Evolutionary conservation across 371 early-diverging fungal genomes (phyloP), one percentile per base, ranked within the genome.

Genomic region (Massospora cicadina): DNA sequence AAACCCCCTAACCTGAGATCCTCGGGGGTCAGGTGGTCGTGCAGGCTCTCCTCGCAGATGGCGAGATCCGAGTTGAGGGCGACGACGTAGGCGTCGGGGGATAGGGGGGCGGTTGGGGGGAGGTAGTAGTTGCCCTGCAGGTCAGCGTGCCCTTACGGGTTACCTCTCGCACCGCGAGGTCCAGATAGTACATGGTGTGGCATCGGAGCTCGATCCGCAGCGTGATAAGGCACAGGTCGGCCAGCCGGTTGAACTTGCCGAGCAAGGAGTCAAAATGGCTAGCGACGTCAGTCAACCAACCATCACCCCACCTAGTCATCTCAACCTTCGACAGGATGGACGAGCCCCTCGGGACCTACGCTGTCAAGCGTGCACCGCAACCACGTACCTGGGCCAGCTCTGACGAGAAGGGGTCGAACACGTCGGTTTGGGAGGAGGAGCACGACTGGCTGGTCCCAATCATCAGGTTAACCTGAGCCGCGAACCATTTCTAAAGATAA

Each of bases 121-220:
- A 90, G 70, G 58, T 74, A 73, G 67, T 89, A 90, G 55, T 82
- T 82, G 7, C 88, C 87, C 78, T 82, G 61, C 5, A 25, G 27
- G 21, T 7, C 32, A 59, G 61, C 24, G 25, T 28, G 12, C 33
- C 7, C 17, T 17, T 17, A 54, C 32, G 23, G 55, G 55, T 70
- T 71, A 86, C 89, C 77, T 93, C 94, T n/a, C 93, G 80, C 55
- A 87, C 82, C 2, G 91, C 92, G 72, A 93, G 76, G 68, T 95
- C 93, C 62, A 93, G 71, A 66, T 86, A 92, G 67, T 89, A 90
- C 74, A 92, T 81, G 53, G 86, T 79, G 72, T 92, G 93, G 58
- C 89, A 85, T 21, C 91, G 81, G 25, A 88, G 75, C 71, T 95
- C 95, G 24, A 91, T 75, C 33, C 90, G 78, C 25, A 95, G 71